Evolutionary conservation across 768 basidiomycete species (phyloP), one percentile per base, ranked within the genome.

Genomic region (Calvatia gigantea): DNA sequence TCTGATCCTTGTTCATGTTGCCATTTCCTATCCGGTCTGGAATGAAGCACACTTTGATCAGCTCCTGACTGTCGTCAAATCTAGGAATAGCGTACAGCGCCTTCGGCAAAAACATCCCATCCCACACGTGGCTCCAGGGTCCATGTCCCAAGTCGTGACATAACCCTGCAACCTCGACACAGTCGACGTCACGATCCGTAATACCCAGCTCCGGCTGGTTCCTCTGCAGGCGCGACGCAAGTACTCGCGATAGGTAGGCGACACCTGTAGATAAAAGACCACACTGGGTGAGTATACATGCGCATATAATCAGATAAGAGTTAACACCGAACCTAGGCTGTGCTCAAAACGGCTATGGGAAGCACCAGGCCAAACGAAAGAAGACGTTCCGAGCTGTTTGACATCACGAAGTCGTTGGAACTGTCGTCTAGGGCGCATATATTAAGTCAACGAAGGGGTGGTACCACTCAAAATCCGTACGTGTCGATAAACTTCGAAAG

Each of bases 111-210:
- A 90, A 91, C 50, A 74, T 63, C 6, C 72, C 70, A 59, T 94
- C 91, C 86, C 88, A 94, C 6, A 93, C 85, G 66, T 94, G 91
- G 56, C 84, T 87, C 84, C 87, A 92, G 0, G 91, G 91, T 0
- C 91, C 91, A 62, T 92, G 91, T 0, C 89, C 91, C 3, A 93
- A 80, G 67, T 93, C 91, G 61, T 93, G 91, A 54, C 90, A 91
- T 2, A 92, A 73, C 0, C 89, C 91, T 0, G 91, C 91, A 21
- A 93, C 73, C 56, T 88, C 85, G 15, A 93, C 85, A 56, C 91
- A 93, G 47, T 77, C 75, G 28, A 92, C 74, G 56, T 94, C 89
- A 17, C 89, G 77, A 41, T 85, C 76, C 0, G 83, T 85, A 55
- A 93, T 90, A 0, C 69, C 70, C 1, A 93, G 76, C 8, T 80